A percentile compares a stretch with the other conserved stretches of the same genome.
These are phyloP conservation scores for Penicillium cosmopolitanum DNA, from an alignment of 495 filamentous ascomycete genomes.

Conservation along the genomic window DNA sequence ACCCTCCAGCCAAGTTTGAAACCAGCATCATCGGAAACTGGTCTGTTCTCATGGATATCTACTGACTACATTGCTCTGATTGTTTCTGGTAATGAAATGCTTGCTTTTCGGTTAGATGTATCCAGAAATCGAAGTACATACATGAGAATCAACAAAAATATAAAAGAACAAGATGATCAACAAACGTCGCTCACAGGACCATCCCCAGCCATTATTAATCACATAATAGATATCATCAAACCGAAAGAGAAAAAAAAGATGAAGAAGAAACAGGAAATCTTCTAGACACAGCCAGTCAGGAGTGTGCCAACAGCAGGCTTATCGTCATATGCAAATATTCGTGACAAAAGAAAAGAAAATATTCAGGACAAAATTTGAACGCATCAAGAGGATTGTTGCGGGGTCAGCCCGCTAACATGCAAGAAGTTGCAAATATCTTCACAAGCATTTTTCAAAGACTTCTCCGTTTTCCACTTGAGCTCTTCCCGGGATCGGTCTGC, in stretches of 20 bases:
- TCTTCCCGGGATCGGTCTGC: conserved; percentile 81
- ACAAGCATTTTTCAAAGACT: conserved; percentile 81
- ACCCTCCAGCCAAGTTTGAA: not conserved
- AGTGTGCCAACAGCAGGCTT: conserved; percentile 17
- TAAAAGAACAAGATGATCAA: not conserved
- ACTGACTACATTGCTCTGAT: not conserved
- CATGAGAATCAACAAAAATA: conserved; percentile 6
- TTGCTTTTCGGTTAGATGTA: conserved; percentile 5
- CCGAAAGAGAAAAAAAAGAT: conserved; percentile 6
- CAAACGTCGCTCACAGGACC: conserved; percentile 11
- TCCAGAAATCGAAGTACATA: conserved; percentile 1
- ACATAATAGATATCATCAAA: conserved; percentile 8
- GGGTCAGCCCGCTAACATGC: conserved; percentile 40
- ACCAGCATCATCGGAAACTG: not conserved
- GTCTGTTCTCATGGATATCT: not conserved
- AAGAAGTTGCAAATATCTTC: conserved; percentile 78
- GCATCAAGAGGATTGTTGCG: conserved; percentile 11
- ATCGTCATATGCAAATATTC: conserved; percentile 9
- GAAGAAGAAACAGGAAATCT: conserved; percentile 7
- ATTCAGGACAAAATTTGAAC: not conserved
- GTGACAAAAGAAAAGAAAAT: conserved; percentile 12
- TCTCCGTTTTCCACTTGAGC: conserved; percentile 87
- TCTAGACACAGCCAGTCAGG: conserved; percentile 3
- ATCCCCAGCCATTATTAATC: conserved; percentile 20
- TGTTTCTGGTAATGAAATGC: not conserved